Evolutionary conservation across 1,284 basidiomycete genomes (phyloP), one percentile per base, ranked within the genome.

Genomic region (Sparassis latifolia): DNA sequence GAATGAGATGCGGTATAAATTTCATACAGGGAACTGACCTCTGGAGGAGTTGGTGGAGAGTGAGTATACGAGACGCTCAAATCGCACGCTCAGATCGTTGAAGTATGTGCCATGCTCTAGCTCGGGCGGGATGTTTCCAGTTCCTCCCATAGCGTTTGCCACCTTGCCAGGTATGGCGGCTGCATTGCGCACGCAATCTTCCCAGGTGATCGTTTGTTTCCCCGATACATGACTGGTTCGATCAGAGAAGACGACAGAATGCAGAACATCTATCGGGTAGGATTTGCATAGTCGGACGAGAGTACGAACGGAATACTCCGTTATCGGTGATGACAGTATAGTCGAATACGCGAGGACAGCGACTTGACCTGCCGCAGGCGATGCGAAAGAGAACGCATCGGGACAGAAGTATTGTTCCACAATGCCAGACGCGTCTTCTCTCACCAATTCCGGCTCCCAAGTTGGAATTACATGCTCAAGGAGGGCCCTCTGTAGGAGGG

Each of bases 381-480:
- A 72, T 0, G 78, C 65, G 54, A 75, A 80, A 9, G 69, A 74
- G 60, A 82, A 78, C 27, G 69, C 57, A 57, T 83, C 79, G 2
- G 88, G 88, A 59, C 80, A 81, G 62, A 91, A 87, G 64, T 82
- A 88, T 54, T 86, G 82, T 45, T 79, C 74, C 4, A 79, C 56
- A 4, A 88, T 64, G 2, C 64, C 54, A 28, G 67, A 66, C 10
- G 69, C 66, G 10, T 72, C 64, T 32, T 77, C 67, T 45, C 85
- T 78, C 28, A 65, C 61, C n/a, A 93, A 69, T 0, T 66, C 57
- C 0, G 68, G 62, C 42, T 81, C 76, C 86, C 92, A 94, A 28
- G 79, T 77, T 0, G 88, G 87, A 3, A 82, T 63, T 38, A 90
- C 70, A 52, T 79, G 71, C 53, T 80, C 76, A 27, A 92, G 61